These are phyloP conservation scores for Picochlorum sp. DNA, from an alignment of 139 green algal species.

Conservation along the genomic window DNA sequence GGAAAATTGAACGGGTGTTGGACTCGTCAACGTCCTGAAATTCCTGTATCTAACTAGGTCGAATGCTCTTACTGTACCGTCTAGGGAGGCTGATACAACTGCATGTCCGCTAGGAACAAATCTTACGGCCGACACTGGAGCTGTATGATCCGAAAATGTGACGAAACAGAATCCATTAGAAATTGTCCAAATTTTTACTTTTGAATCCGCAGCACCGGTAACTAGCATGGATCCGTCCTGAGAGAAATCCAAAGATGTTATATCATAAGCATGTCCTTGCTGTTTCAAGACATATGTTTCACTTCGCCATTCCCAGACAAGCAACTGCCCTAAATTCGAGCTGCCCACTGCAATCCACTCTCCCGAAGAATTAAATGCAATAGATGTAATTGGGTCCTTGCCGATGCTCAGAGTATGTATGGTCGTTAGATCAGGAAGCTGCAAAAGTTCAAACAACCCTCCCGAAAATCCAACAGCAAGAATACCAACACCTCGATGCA, in stretches of 20 bases:
- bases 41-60: slow-evolving; percentile 88
- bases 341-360: slow-evolving; percentile 81
- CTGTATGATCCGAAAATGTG: slow-evolving; percentile 85
- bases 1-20: slow-evolving; percentile 69
- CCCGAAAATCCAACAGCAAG: slow-evolving; percentile 65
- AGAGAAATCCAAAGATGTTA: slow-evolving; percentile 59
- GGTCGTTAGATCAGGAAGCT: slow-evolving; percentile 71
- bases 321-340: slow-evolving; percentile 83
- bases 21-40: slow-evolving; percentile 89
- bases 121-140: slow-evolving; percentile 66
- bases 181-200: slow-evolving; percentile 81
- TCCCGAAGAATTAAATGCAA: slow-evolving; percentile 67
- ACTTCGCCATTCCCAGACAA: slow-evolving; percentile 96
- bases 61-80: slow-evolving; percentile 89
- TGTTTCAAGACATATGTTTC: slow-evolving; percentile 92
- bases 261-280: slow-evolving; percentile 83
- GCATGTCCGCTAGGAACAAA: slow-evolving; percentile 52
- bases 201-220: slow-evolving; percentile 76
- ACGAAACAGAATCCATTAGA: slow-evolving; percentile 81
- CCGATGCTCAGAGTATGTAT: slow-evolving; percentile 50
- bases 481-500: slow-evolving; percentile 42
- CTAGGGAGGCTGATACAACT: slow-evolving; percentile 31
- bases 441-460: slow-evolving; percentile 80
- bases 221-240: slow-evolving; percentile 72
- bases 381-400: slow-evolving; percentile 36